Percentiles rank a stretch among this genome's conserved stretches.
phyloP scores from a whole-genome alignment of 345 rosid species.

The Populus tremula region DNA sequence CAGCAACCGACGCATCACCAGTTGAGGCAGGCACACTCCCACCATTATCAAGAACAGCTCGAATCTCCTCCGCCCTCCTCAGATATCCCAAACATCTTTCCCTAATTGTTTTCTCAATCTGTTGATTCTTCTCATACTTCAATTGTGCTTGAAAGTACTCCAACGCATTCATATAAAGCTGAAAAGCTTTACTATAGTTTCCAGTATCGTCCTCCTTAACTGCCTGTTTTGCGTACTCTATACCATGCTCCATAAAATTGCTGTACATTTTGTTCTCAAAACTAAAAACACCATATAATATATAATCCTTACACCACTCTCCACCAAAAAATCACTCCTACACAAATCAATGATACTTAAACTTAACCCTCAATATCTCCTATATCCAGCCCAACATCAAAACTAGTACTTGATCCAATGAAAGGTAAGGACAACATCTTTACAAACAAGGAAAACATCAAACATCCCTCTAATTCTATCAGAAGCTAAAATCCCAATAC shows the following conservation, averaged over 20 bases:
- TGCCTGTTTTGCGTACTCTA: conserved; percentile 87
- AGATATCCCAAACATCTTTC: conserved; percentile 75
- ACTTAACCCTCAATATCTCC: not conserved
- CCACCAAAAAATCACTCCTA: not conserved
- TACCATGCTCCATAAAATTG: conserved; percentile 89
- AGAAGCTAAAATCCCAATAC: not conserved
- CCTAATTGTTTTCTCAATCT: conserved; percentile 70
- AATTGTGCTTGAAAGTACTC: conserved; percentile 86
- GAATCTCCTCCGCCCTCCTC: conserved; percentile 87
- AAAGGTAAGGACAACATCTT: not conserved
- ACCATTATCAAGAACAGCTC: conserved; percentile 73
- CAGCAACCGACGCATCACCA: conserved; percentile 57
- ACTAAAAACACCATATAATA: not conserved
- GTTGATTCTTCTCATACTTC: conserved; percentile 92
- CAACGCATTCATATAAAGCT: conserved; percentile 82
- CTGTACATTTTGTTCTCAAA: conserved; percentile 52
- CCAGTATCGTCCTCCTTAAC: conserved; percentile 82
- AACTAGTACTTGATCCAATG: not conserved
- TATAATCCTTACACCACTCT: too few species aligned
- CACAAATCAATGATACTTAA: not conserved
- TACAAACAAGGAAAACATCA: too few species aligned
- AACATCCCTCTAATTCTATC: not conserved
- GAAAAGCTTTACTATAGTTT: conserved; percentile 73
- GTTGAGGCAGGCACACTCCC: conserved; percentile 59
- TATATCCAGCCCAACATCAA: not conserved